Conservation (phyloP, 495 filamentous ascomycete species). For the Hypoxylon intermedium region DNA sequence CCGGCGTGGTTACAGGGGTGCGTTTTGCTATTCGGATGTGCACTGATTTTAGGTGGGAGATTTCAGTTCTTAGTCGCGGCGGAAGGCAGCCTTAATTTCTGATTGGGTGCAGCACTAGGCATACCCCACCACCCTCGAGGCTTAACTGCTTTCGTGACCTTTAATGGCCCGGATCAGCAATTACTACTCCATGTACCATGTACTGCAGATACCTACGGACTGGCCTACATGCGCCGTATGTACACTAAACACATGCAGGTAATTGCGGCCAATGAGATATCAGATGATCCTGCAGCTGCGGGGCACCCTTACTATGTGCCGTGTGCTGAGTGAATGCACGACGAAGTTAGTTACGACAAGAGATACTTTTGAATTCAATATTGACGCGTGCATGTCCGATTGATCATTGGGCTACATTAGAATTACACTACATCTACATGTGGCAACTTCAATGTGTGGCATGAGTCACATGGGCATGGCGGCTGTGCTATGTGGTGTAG, state of each 20-base stretch:
- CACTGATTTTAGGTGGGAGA: conserved; percentile 42
- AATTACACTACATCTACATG: too few relatives aligned
- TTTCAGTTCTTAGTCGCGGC: conserved; percentile 20
- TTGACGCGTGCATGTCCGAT: too few relatives aligned
- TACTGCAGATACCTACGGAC: too few relatives aligned
- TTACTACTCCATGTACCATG: conserved; percentile 4
- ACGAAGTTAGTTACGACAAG: too few relatives aligned
- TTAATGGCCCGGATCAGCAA: conserved; percentile 13
- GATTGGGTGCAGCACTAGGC: conserved; percentile 39
- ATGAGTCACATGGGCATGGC: too few relatives aligned
- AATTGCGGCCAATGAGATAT: conserved; percentile 16
- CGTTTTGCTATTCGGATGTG: conserved; percentile 38
- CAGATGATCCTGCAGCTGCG: background rate
- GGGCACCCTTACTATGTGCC: background rate
- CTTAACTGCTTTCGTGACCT: conserved; percentile 26
- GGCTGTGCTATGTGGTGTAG: too few relatives aligned
- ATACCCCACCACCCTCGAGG: background rate
- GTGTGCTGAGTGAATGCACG: too few relatives aligned
- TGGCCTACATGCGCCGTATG: too few relatives aligned
- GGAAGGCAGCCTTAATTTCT: conserved; percentile 30
- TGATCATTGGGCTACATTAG: too few relatives aligned
- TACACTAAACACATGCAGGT: too few relatives aligned
- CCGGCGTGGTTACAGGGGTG: conserved; percentile 45
- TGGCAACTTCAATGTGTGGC: too few relatives aligned
- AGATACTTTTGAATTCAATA: too few relatives aligned